Conservation (phyloP, 306 rosid genomes). For the Quercus dentata region DNA sequence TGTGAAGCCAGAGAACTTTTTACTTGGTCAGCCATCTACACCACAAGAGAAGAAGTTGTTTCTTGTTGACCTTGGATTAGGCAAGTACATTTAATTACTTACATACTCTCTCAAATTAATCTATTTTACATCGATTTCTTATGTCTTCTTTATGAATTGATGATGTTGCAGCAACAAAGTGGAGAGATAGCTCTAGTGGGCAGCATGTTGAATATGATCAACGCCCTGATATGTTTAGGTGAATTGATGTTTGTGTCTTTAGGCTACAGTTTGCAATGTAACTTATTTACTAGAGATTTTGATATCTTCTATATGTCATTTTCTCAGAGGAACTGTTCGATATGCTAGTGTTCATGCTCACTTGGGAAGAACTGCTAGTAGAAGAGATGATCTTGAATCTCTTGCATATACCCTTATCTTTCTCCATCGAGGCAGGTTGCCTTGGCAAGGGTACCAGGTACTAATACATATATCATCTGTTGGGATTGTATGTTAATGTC, state of each 20-base stretch:
- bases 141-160: not conserved
- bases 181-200: slow-evolving; percentile 78
- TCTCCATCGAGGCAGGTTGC: slow-evolving; percentile 85
- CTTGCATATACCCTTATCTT: slow-evolving; percentile 92
- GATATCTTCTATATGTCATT: not conserved
- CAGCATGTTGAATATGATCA: slow-evolving; percentile 92
- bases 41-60: slow-evolving; percentile 86
- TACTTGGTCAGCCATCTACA: slow-evolving; percentile 95
- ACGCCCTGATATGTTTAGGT: slow-evolving; percentile 98
- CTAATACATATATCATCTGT: slow-evolving; percentile 2
- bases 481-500: slow-evolving; percentile 9
- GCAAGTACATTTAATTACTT: slow-evolving; percentile 35
- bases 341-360: slow-evolving; percentile 99
- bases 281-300: not conserved
- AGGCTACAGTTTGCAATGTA: not conserved
- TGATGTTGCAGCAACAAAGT: slow-evolving; percentile 73
- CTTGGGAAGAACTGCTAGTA: slow-evolving; percentile 92
- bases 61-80: slow-evolving; percentile 96
- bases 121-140: not conserved
- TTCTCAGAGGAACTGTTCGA: slow-evolving; percentile 83
- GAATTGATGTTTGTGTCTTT: not conserved
- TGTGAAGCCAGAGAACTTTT: slow-evolving; percentile 94
- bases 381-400: slow-evolving; percentile 96
- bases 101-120: slow-evolving; percentile 1
- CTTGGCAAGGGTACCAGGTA: slow-evolving; percentile 98